These are phyloP conservation scores for Globisporangium acanthophoron DNA, from an alignment of 352 stramenopile genomes.

Conservation along the genomic window DNA sequence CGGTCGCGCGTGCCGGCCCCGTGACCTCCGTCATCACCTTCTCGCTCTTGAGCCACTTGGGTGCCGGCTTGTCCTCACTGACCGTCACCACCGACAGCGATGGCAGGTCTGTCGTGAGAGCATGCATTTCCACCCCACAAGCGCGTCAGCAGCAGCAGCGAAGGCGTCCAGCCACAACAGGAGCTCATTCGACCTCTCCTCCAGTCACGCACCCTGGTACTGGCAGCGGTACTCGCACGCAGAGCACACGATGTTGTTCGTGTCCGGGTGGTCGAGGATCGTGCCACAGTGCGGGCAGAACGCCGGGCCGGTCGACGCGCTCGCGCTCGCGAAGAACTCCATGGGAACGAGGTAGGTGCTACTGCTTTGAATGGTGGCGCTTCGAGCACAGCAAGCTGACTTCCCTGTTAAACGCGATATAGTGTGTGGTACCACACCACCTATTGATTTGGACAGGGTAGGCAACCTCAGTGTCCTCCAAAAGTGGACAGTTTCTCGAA, in stretches of 20 bases:
- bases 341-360: constrained; percentile 16
- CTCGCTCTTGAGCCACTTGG: constrained; percentile 77
- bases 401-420: too few species aligned
- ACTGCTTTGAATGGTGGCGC: too few species aligned
- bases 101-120: constrained; percentile 47
- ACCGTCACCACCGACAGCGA: constrained; percentile 69
- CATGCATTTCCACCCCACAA: not conserved
- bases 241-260: constrained; percentile 84
- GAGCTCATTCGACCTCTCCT: not conserved
- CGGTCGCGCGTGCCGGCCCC: constrained; percentile 88
- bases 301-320: constrained; percentile 55
- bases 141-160: not conserved
- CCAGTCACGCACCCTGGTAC: constrained; percentile 56
- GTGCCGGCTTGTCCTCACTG: constrained; percentile 70
- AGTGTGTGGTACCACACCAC: too few species aligned
- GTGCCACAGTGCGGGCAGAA: constrained; percentile 88
- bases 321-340: constrained; percentile 69
- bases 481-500: too few species aligned
- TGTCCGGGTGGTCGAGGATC: constrained; percentile 85
- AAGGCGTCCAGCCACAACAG: not conserved
- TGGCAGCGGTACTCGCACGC: constrained; percentile 80
- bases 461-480: too few species aligned
- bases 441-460: too few species aligned
- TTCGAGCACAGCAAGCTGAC: too few species aligned
- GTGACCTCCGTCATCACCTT: constrained; percentile 77